phyloP scores from a whole-genome alignment of 257 asterid species.

The Ligustrum vulgare region DNA sequence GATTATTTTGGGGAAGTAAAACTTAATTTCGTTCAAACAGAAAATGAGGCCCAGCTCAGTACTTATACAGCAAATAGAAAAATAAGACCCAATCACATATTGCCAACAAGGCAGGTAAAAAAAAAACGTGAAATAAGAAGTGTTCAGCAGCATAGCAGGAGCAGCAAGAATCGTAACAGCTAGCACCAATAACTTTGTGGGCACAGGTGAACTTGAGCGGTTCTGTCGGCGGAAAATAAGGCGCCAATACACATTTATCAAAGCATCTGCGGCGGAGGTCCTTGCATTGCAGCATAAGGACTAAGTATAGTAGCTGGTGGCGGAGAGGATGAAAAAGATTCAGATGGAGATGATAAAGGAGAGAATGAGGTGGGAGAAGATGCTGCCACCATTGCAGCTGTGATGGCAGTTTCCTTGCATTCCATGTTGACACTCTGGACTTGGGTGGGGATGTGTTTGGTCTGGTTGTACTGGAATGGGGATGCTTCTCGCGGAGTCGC shows the following conservation, averaged over 20 bases:
- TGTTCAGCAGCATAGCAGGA: too few species aligned
- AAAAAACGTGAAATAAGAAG: too few species aligned
- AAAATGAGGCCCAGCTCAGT: too few species aligned
- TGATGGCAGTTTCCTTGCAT: conserved; percentile 2
- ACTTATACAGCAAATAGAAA: too few species aligned
- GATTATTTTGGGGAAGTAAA: too few species aligned
- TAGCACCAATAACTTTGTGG: conserved; percentile 87
- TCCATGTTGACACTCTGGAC: background rate
- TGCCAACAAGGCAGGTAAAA: too few species aligned
- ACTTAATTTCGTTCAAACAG: too few species aligned
- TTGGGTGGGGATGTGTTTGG: background rate
- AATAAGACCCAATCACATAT: too few species aligned
- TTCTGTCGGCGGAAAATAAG: conserved; percentile 80
- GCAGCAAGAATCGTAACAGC: too few species aligned
- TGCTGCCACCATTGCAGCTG: background rate
- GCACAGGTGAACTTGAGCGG: conserved; percentile 80
- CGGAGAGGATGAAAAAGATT: conserved; percentile 30
- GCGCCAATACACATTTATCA: conserved; percentile 78
- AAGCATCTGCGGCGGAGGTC: conserved; percentile 78
- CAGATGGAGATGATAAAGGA: conserved; percentile 21
- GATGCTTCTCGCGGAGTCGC: too few species aligned
- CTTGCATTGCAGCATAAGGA: conserved; percentile 96
- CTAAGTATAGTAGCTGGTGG: conserved; percentile 41
- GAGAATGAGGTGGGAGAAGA: conserved; percentile 17
- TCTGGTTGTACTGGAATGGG: background rate